phyloP scores from a whole-genome alignment of 163 green algal genomes.

The Volvox carteri region DNA sequence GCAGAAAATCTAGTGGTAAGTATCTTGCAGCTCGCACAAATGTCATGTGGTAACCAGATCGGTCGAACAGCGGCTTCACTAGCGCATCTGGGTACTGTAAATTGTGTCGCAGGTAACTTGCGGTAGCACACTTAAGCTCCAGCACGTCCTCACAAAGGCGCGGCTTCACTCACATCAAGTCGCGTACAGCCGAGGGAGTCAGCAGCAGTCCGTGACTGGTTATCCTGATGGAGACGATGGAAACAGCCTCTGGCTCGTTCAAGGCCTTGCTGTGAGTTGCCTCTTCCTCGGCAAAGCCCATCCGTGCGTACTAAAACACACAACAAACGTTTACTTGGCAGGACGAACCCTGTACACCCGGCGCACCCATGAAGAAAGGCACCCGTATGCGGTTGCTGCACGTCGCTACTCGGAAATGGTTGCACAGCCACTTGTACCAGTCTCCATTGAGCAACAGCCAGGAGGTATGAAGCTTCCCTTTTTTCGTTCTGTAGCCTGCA shows the following conservation, averaged over 20 bases:
- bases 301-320: not conserved
- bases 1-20: slow-evolving; percentile 4
- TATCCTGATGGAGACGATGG: slow-evolving; percentile 80
- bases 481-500: not conserved
- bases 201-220: slow-evolving; percentile 93
- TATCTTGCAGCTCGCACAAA: not conserved
- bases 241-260: slow-evolving; percentile 89
- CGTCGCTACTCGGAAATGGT: slow-evolving; percentile 86
- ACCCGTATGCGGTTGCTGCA: slow-evolving; percentile 87
- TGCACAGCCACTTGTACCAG: slow-evolving; percentile 92
- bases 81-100: not conserved
- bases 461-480: slow-evolving; percentile 76
- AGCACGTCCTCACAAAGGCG: slow-evolving; percentile 74
- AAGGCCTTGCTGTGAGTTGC: slow-evolving; percentile 68
- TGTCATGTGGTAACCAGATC: not conserved
- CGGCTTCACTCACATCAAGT: slow-evolving; percentile 92
- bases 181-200: slow-evolving; percentile 82
- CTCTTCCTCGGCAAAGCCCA: not conserved
- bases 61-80: not conserved
- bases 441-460: slow-evolving; percentile 92
- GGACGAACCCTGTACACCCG: slow-evolving; percentile 65
- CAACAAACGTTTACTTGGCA: slow-evolving; percentile 12
- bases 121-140: slow-evolving; percentile 92
- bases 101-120: slow-evolving; percentile 87
- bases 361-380: slow-evolving; percentile 75